These are phyloP conservation scores for Tetracladium setigerum DNA, from an alignment of 495 filamentous ascomycete species.

Conservation along the genomic window DNA sequence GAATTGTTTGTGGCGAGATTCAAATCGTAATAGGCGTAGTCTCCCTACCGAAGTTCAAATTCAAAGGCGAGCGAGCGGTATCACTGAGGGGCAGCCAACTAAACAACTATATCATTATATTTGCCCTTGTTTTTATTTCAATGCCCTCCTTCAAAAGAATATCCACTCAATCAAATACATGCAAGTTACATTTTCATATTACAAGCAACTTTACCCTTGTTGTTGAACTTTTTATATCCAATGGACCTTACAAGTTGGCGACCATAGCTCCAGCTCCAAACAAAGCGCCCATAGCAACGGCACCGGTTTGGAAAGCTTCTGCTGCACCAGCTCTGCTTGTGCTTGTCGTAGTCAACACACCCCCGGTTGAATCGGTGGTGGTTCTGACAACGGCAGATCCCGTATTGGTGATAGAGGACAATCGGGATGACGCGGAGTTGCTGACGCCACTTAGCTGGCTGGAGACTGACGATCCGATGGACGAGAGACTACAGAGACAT, in stretches of 20 bases:
- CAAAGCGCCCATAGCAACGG: conserved; percentile 28
- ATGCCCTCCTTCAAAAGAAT: no score
- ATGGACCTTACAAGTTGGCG: conserved; percentile 13
- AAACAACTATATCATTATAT: no score
- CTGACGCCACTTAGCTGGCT: background rate
- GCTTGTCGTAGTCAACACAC: background rate
- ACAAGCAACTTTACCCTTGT: background rate
- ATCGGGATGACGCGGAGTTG: conserved; percentile 2
- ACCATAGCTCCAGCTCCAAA: conserved; percentile 28
- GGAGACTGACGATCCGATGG: conserved; percentile 3
- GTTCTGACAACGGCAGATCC: background rate
- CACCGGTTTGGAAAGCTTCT: conserved; percentile 24
- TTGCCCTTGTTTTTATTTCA: no score
- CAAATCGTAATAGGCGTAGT: no score
- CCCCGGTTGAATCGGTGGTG: conserved; percentile 7
- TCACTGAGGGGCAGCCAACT: no score
- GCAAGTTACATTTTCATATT: no score
- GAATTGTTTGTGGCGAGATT: no score
- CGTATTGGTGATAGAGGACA: conserved; percentile 10
- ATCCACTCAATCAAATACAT: no score
- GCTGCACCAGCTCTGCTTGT: conserved; percentile 9
- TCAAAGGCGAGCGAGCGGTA: no score
- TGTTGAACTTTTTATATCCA: background rate
- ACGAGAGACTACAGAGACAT: background rate
- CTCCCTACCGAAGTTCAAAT: no score